Conservation (phyloP, 345 rosid genomes). For the Brassica nigra region DNA sequence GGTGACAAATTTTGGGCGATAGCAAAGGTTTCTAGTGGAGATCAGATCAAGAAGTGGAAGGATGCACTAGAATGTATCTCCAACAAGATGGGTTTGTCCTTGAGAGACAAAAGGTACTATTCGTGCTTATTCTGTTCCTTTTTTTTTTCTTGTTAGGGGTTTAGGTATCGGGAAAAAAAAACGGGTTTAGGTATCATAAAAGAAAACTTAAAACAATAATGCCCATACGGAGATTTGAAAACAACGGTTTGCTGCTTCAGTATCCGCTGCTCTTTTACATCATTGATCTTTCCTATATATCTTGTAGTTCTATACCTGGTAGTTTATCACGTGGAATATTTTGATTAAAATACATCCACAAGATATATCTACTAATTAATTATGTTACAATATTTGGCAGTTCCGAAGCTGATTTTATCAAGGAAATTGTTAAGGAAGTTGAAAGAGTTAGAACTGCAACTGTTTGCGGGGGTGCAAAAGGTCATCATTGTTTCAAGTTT, state of each 20-base stretch:
- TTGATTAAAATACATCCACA: background rate
- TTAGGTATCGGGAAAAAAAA: background rate
- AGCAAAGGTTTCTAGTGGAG: background rate
- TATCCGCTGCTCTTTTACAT: background rate
- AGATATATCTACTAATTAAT: background rate
- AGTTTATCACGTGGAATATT: background rate
- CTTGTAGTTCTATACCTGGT: background rate
- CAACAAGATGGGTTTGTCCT: constrained; percentile 3
- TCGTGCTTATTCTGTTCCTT: background rate
- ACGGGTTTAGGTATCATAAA: background rate
- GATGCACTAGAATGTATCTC: background rate
- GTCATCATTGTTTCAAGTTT: background rate
- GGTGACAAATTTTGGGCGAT: constrained; percentile 1
- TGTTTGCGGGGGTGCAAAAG: background rate
- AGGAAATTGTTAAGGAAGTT: background rate
- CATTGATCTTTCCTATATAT: background rate
- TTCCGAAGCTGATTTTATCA: background rate
- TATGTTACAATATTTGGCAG: background rate
- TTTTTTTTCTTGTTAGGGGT: background rate
- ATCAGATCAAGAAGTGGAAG: background rate
- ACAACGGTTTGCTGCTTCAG: background rate
- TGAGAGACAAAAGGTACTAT: background rate
- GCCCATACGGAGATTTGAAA: background rate
- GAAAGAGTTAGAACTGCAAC: background rate
- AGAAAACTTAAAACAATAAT: background rate